Conservation (phyloP, 2,329 filamentous ascomycete genomes). For the Albophoma yamanashiensis region DNA sequence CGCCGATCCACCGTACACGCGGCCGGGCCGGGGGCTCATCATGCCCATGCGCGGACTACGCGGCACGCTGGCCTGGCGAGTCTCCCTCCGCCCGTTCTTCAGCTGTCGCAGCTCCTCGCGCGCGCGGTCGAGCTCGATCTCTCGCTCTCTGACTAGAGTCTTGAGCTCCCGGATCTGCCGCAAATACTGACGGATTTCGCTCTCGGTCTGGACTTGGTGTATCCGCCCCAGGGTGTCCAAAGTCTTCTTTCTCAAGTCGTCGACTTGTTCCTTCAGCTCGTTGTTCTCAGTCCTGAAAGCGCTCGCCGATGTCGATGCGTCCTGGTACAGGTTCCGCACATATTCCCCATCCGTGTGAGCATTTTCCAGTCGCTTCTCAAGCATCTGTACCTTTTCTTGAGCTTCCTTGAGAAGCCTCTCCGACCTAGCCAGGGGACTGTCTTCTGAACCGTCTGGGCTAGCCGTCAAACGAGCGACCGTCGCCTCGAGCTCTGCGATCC, state of each 20-base stretch:
- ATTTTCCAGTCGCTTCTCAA: conserved; percentile 29
- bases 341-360: conserved; percentile 44
- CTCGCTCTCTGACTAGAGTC: conserved; percentile 35
- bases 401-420: conserved; percentile 25
- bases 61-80: conserved; percentile 44
- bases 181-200: conserved; percentile 21
- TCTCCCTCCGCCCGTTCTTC: conserved; percentile 42
- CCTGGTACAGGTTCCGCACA: conserved; percentile 46
- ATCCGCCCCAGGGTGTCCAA: conserved; percentile 34
- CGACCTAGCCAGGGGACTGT: conserved; percentile 14
- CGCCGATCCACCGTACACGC: conserved; percentile 23
- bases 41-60: conserved; percentile 44
- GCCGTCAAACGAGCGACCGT: conserved; percentile 17
- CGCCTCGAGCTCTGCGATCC: conserved; percentile 25
- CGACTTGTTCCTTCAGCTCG: conserved; percentile 29
- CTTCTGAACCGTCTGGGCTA: conserved; percentile 9
- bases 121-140: conserved; percentile 35
- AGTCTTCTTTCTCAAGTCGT: conserved; percentile 29
- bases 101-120: conserved; percentile 37
- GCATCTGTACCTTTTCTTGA: conserved; percentile 24
- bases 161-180: conserved; percentile 30
- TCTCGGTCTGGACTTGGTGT: conserved; percentile 32
- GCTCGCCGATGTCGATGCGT: conserved; percentile 37
- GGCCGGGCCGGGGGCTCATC: conserved; percentile 36
- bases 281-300: conserved; percentile 35